phyloP scores from a whole-genome alignment of 495 filamentous ascomycete species.

The Tetracladium setigerum region DNA sequence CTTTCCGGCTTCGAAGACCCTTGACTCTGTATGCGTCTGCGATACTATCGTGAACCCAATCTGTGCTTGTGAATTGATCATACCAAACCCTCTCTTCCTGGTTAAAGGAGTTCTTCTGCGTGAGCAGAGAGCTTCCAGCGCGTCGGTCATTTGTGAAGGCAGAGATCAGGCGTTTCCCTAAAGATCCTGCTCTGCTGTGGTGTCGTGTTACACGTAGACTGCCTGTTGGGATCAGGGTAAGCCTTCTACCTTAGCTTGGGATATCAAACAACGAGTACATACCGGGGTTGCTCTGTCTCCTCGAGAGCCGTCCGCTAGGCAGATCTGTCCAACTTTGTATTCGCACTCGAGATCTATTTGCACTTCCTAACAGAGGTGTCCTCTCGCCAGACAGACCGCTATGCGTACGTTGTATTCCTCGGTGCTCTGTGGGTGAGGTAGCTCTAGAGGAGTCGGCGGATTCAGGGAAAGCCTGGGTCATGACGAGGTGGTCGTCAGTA shows the following conservation, averaged over 20 bases:
- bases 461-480: conserved; percentile 8
- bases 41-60: conserved; percentile 98
- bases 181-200: conserved; percentile 61
- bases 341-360: conserved; percentile 25
- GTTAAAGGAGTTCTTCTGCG: conserved; percentile 52
- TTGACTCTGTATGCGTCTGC: conserved; percentile 88
- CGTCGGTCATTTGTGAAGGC: conserved; percentile 24
- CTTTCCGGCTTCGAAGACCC: conserved; percentile 70
- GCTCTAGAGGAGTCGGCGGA: conserved; percentile 11
- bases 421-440: conserved; percentile 9
- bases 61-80: conserved; percentile 96
- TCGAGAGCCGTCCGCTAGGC: conserved; percentile 33
- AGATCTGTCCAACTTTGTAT: no score
- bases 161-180: conserved; percentile 43
- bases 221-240: conserved; percentile 16
- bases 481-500: conserved; percentile 4
- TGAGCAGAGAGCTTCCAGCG: conserved; percentile 42
- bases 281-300: conserved; percentile 42
- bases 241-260: neutral
- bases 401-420: conserved; percentile 13
- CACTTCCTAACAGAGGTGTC: conserved; percentile 33
- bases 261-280: no score
- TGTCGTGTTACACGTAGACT: conserved; percentile 47
- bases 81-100: conserved; percentile 94
- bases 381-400: conserved; percentile 25